Evolutionary conservation across 192 early-diverging fungal genomes (phyloP).

Genomic region (Backusella westeae): DNA sequence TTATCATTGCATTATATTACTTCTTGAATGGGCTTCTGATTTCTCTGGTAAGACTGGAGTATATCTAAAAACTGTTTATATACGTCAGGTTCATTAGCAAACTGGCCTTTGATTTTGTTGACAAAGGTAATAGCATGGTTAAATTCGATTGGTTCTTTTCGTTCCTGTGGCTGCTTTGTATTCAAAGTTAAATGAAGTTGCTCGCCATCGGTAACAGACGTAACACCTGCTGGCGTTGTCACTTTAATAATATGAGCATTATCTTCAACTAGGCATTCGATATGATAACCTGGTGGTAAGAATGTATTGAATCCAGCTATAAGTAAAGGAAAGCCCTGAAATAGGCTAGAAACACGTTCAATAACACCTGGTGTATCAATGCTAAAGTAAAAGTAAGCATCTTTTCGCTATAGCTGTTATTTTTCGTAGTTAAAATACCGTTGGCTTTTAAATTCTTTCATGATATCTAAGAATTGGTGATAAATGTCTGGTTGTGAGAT

Average conservation of each 20-base stretch:
- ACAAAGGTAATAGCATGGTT: conserved; percentile 98
- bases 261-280: conserved; percentile 79
- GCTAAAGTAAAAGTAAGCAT: not conserved
- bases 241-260: conserved; percentile 75
- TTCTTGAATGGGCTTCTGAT: conserved; percentile 93
- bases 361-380: conserved; percentile 93
- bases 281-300: conserved; percentile 90
- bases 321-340: conserved; percentile 78
- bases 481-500: conserved; percentile 89
- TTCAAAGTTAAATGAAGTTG: conserved; percentile 20
- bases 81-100: conserved; percentile 82
- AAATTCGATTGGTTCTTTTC: conserved; percentile 86
- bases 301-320: conserved; percentile 98
- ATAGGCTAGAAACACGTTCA: conserved; percentile 87
- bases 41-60: conserved; percentile 92
- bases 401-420: not conserved
- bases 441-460: conserved; percentile 99
- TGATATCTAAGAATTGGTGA: conserved; percentile 95
- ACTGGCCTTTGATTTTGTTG: conserved; percentile 94
- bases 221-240: conserved; percentile 72
- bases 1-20: conserved; percentile 28
- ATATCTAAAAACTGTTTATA: conserved; percentile 96
- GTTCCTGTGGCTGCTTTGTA: conserved; percentile 90
- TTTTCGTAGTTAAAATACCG: conserved; percentile 40
- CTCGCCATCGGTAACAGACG: conserved; percentile 33